Evolutionary conservation across 2,329 filamentous ascomycete species (phyloP), one percentile per base, ranked within the genome.

Genomic region (Colletotrichum paranaense): DNA sequence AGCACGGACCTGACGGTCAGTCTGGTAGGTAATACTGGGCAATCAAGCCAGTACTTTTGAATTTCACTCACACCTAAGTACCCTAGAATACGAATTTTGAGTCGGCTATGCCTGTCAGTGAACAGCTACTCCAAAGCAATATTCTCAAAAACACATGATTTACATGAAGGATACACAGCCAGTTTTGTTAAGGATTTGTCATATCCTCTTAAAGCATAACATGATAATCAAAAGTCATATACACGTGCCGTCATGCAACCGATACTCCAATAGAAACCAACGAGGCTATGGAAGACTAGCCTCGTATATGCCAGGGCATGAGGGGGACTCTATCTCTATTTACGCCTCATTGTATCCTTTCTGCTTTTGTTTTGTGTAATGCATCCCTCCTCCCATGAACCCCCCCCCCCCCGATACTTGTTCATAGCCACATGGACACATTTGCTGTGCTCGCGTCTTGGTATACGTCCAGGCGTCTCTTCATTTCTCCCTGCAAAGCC

Each of bases 321-420:
- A 65, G 72, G 60, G 60, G 60, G 57, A 42, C 38, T 74, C 72
- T 74, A 74, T 74, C 62, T 74, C 72, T 74, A 74, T 74, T 66
- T 72, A 67, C 68, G 53, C 68, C 68, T 67, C 68, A 62, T 62
- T 67, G 68, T 74, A 72, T 67, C 67, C 62, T 67, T 53, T 74
- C 46, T 72, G 42, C 62, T 72, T 72, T 73, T 60, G 57, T 28
- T 72, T 68, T 60, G 32, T 63, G 70, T 65, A 65, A 72, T 72
- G 57, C 68, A 52, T 66, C 30, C 30, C n/a, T 16, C 32, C 11
- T 46, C 16, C 4, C 49, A 26, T 58, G 9, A 38, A 32, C 38
- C 46, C 26, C 38, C 14, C 16, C 57, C 49, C 46, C 26, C 38
- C 14, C 16, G 4, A 12, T 24, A 22, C 30, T n/a, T 65, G 5